Conservation (phyloP, 805 yeast genomes). For the Zygosaccharomyces kombuchaensis region DNA sequence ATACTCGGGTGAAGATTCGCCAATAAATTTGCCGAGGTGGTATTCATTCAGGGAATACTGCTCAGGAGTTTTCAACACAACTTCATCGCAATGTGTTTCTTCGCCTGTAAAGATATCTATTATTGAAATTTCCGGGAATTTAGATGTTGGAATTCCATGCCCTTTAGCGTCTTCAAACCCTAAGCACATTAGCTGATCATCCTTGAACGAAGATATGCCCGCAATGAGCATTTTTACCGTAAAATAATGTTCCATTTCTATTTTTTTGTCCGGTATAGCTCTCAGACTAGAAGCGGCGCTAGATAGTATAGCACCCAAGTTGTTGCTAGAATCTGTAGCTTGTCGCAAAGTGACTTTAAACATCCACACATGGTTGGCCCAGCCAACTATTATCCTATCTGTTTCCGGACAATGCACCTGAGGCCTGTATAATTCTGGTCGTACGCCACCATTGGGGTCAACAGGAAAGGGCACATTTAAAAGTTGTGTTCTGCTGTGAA, state of each 20-base stretch:
- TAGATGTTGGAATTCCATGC: slow-evolving; percentile 43
- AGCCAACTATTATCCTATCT: slow-evolving; percentile 68
- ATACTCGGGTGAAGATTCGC: slow-evolving; percentile 41
- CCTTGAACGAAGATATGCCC: slow-evolving; percentile 73
- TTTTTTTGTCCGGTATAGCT: slow-evolving; percentile 39
- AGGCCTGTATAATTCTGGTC: slow-evolving; percentile 85
- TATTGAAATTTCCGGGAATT: slow-evolving; percentile 71
- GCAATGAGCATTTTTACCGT: slow-evolving; percentile 52
- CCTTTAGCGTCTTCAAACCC: slow-evolving; percentile 21
- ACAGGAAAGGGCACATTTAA: slow-evolving; percentile 53
- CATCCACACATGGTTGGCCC: slow-evolving; percentile 78
- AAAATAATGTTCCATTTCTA: slow-evolving; percentile 38
- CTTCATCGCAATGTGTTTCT: slow-evolving; percentile 74
- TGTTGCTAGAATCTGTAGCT: slow-evolving; percentile 16
- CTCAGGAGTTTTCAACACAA: slow-evolving; percentile 54
- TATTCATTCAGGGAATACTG: slow-evolving; percentile 77
- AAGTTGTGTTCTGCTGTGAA: slow-evolving; percentile 46
- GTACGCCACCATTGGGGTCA: slow-evolving; percentile 39
- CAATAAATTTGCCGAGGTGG: slow-evolving; percentile 51
- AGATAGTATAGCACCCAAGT: slow-evolving; percentile 34
- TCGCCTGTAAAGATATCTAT: slow-evolving; percentile 62
- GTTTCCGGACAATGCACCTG: slow-evolving; percentile 60
- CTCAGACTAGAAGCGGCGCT: slow-evolving; percentile 47
- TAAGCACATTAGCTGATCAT: slow-evolving; percentile 54
- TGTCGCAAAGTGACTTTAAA: slow-evolving; percentile 43